A percentile compares a stretch with the other conserved stretches of the same genome.
Evolutionary conservation across 2,329 filamentous ascomycete genomes (phyloP).

Genomic region (Hymenotorrendiella dingleyae): DNA sequence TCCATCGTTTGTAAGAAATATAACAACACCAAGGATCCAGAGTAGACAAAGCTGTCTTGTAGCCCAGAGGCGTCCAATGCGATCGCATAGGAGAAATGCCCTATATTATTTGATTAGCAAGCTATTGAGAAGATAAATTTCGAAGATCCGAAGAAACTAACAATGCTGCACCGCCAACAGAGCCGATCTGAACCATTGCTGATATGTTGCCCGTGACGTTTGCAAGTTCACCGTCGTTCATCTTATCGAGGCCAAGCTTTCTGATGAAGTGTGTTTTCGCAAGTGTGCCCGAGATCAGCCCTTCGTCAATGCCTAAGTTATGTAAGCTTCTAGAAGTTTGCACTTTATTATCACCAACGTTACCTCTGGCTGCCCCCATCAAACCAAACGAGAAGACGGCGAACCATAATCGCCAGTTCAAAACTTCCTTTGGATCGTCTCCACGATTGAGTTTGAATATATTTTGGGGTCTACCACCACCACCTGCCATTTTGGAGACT

Average conservation of each 20-base stretch:
- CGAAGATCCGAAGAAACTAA: too few relatives aligned
- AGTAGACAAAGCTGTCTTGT: slow-evolving; percentile 51
- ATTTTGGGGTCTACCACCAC: slow-evolving; percentile 50
- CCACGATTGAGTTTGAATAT: slow-evolving; percentile 60
- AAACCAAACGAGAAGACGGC: slow-evolving; percentile 68
- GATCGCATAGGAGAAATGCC: slow-evolving; percentile 49
- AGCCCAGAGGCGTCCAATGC: slow-evolving; percentile 57
- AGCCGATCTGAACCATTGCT: slow-evolving; percentile 76
- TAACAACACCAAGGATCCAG: slow-evolving; percentile 52
- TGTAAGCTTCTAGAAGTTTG: slow-evolving; percentile 19
- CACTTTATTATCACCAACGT: background rate
- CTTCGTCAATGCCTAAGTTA: slow-evolving; percentile 57
- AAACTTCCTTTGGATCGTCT: slow-evolving; percentile 61
- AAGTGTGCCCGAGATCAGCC: slow-evolving; percentile 68
- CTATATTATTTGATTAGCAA: slow-evolving; percentile 1
- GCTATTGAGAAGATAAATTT: background rate
- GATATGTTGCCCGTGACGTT: slow-evolving; percentile 73
- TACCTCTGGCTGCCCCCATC: slow-evolving; percentile 67
- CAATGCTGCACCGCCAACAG: slow-evolving; percentile 64
- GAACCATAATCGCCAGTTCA: slow-evolving; percentile 77
- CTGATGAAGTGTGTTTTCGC: slow-evolving; percentile 58
- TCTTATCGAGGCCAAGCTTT: slow-evolving; percentile 51
- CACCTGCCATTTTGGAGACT: slow-evolving; percentile 39
- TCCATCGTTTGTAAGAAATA: slow-evolving; percentile 53
- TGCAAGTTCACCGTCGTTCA: slow-evolving; percentile 47